phyloP scores from a whole-genome alignment of 768 basidiomycete genomes.

The Lactarius sp. region DNA sequence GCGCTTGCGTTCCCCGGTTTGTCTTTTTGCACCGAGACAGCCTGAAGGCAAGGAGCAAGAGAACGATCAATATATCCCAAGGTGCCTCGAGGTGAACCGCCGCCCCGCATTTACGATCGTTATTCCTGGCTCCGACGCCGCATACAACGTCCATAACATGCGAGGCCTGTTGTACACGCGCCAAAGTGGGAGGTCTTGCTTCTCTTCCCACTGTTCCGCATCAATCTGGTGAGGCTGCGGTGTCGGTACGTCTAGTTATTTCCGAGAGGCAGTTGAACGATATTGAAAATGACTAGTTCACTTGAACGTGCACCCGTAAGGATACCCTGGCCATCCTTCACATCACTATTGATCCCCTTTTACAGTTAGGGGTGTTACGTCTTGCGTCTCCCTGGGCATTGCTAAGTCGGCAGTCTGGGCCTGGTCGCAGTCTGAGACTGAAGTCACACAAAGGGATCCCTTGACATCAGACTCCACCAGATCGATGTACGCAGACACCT shows the following conservation, averaged over 20 bases:
- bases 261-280: slow-evolving; percentile 6
- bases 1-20: neutral
- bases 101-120: slow-evolving; percentile 22
- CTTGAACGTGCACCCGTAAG: slow-evolving; percentile 9
- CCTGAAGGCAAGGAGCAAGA: slow-evolving; percentile 19
- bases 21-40: slow-evolving; percentile 11
- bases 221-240: slow-evolving; percentile 11
- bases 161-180: slow-evolving; percentile 18
- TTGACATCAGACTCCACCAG: slow-evolving; percentile 11
- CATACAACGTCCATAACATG: slow-evolving; percentile 19
- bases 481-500: slow-evolving; percentile 4
- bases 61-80: slow-evolving; percentile 17
- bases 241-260: slow-evolving; percentile 12
- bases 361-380: slow-evolving; percentile 19
- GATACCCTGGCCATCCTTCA: slow-evolving; percentile 9
- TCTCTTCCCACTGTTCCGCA: slow-evolving; percentile 12
- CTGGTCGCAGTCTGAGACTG: slow-evolving; percentile 7
- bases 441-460: slow-evolving; percentile 5
- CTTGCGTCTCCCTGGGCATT: slow-evolving; percentile 9
- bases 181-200: slow-evolving; percentile 6
- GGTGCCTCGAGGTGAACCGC: slow-evolving; percentile 21
- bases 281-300: slow-evolving; percentile 2
- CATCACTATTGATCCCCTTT: slow-evolving; percentile 12
- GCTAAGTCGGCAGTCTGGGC: slow-evolving; percentile 8
- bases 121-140: slow-evolving; percentile 22